Conservation (phyloP, 129 eudicot genomes). For the Smallanthus sonchifolius region DNA sequence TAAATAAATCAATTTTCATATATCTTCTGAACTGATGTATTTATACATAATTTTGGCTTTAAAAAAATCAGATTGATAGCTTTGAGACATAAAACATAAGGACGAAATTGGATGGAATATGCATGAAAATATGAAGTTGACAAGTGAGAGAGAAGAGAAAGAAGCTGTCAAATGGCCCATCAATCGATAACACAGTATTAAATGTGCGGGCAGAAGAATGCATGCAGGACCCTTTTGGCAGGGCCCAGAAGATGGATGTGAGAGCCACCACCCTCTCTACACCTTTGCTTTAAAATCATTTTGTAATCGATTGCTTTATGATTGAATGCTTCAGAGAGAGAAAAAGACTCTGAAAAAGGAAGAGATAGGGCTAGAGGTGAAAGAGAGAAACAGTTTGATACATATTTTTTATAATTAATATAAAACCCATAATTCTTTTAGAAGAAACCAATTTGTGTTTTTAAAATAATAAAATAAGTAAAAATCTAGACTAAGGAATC, state of each 20-base stretch:
- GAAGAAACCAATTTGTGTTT: background rate
- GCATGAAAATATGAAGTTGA: conserved; percentile 23
- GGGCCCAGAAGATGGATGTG: conserved; percentile 32
- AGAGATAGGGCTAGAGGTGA: conserved; percentile 5
- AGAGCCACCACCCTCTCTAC: conserved; percentile 15
- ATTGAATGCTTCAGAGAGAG: conserved; percentile 35
- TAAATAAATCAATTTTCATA: too few relatives aligned
- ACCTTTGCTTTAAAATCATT: conserved; percentile 30
- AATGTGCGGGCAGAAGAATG: conserved; percentile 22
- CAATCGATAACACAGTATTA: conserved; percentile 35
- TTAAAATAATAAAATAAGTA: background rate
- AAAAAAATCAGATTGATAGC: background rate
- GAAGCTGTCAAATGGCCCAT: conserved; percentile 42
- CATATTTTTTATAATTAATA: background rate
- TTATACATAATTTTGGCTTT: background rate
- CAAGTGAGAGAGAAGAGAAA: conserved; percentile 20
- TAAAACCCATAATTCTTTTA: background rate
- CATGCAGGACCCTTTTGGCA: conserved; percentile 32
- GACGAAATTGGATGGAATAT: conserved; percentile 15
- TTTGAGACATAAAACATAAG: background rate
- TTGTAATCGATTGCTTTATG: conserved; percentile 71
- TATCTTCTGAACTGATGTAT: background rate
- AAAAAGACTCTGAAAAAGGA: conserved; percentile 4
- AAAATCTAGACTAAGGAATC: too few relatives aligned
- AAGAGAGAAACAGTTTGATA: background rate